Conservation (phyloP, 768 basidiomycete genomes). For the Crassisporium funariophilum region DNA sequence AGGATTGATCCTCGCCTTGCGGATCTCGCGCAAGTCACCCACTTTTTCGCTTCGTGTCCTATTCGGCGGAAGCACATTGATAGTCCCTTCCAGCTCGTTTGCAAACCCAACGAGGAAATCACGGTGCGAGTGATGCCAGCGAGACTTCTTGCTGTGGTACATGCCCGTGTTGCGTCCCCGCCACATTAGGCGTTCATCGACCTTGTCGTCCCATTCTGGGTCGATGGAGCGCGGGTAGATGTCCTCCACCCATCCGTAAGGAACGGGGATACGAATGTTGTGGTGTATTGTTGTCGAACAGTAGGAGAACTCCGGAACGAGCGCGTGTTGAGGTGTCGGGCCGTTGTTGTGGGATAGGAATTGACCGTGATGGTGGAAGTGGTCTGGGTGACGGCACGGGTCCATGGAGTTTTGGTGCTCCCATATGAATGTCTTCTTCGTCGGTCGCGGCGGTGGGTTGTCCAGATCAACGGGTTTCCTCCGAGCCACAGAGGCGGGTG, state of each 20-base stretch:
- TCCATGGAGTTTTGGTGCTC: constrained; percentile 51
- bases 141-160: constrained; percentile 34
- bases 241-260: constrained; percentile 50
- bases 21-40: constrained; percentile 33
- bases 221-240: constrained; percentile 46
- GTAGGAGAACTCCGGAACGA: constrained; percentile 57
- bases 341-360: constrained; percentile 51
- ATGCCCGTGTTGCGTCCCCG: constrained; percentile 77
- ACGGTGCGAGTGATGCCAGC: constrained; percentile 56
- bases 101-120: constrained; percentile 45
- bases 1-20: constrained; percentile 47
- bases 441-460: constrained; percentile 31
- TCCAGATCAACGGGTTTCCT: constrained; percentile 35
- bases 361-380: constrained; percentile 52
- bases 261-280: constrained; percentile 53
- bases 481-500: constrained; percentile 40
- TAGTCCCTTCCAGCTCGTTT: constrained; percentile 43
- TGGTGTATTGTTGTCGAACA: constrained; percentile 54
- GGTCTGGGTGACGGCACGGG: constrained; percentile 48
- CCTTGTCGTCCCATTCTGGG: constrained; percentile 65
- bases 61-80: constrained; percentile 39
- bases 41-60: constrained; percentile 28
- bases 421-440: constrained; percentile 49
- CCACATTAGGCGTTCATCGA: constrained; percentile 67
- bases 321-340: constrained; percentile 40